Base-by-base conservation (phyloP, 2,329 filamentous ascomycete genomes). In the Thielaviopsis euricoi region DNA sequence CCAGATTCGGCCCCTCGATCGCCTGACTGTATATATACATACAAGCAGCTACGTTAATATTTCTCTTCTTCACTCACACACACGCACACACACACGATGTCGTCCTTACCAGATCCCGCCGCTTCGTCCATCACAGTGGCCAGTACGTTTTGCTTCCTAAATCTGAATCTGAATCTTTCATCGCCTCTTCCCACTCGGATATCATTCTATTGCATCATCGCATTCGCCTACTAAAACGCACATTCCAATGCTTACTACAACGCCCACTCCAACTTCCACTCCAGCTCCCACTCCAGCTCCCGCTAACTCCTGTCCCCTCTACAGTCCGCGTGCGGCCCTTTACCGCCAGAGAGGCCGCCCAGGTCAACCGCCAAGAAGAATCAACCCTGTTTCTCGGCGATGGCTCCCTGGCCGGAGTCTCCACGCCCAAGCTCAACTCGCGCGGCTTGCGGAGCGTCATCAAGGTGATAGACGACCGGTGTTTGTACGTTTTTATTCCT, bases 401-500 rank as follows among this genome's bases (percentile, higher is more conserved):
- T 69, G 93, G 93, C 60, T 97, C 91, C 19, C 77, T 98, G 58
- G 93, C 93, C n/a, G 86, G 82, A 52, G 84, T 80, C 15, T 89
- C 91, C 0, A 80, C 88, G 1, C 90, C 90, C 0, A 95, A 91
- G 67, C 78, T 95, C 33, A 82, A 85, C 61, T 83, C 87, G 64
- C 89, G 90, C 66, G 93, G 94, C 7, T 83, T 98, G 58, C 80
- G 90, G 65, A 84, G 88, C 1, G 89, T 98, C 56, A 87, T 98
- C 72, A 97, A 96, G 71, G 90, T 98, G 21, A 80, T 98, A 56
- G 94, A 98, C 67, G 90, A 96, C 68, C 87, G 87, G 66, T 97
- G 93, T 74, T 74, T 98, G 93, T 97, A 79, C 64, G 88, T 29
- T n/a, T 21, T 19, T 19, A 19, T 15, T 51, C 13, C 37, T 7